Conservation (phyloP, 768 basidiomycete species). For the Mycena epipterygia region DNA sequence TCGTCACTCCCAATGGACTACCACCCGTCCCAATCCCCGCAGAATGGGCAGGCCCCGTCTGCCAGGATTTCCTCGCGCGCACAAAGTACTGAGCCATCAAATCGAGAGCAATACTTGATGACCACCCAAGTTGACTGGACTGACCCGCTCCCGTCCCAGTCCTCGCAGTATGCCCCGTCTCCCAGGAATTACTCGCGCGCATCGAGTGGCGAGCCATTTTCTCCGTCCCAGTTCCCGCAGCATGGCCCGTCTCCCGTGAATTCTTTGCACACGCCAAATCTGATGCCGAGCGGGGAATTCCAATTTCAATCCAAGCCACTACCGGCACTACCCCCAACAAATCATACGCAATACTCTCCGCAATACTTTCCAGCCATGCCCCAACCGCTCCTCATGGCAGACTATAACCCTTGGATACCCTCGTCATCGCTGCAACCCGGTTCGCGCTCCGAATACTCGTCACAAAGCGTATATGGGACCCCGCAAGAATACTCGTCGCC, state of each 20-base stretch:
- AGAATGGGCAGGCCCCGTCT: no score
- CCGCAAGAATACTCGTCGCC: background rate
- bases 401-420: background rate
- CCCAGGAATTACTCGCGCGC: no score
- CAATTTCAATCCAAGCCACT: background rate
- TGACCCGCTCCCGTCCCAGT: no score
- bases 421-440: background rate
- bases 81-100: background rate
- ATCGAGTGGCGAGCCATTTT: no score
- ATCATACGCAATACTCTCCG: background rate
- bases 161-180: no score
- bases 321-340: background rate
- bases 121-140: no score
- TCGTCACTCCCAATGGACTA: background rate
- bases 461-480: slow-evolving; percentile 1
- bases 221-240: background rate
- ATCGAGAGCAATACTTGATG: background rate
- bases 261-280: no score
- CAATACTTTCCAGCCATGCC: background rate
- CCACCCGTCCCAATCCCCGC: no score
- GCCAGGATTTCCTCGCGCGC: no score
- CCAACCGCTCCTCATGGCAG: background rate
- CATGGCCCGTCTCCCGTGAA: background rate
- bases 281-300: no score
- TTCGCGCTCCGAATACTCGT: background rate